Evolutionary conservation across 345 rosid species (phyloP).

Genomic region (Citrus glauca): DNA sequence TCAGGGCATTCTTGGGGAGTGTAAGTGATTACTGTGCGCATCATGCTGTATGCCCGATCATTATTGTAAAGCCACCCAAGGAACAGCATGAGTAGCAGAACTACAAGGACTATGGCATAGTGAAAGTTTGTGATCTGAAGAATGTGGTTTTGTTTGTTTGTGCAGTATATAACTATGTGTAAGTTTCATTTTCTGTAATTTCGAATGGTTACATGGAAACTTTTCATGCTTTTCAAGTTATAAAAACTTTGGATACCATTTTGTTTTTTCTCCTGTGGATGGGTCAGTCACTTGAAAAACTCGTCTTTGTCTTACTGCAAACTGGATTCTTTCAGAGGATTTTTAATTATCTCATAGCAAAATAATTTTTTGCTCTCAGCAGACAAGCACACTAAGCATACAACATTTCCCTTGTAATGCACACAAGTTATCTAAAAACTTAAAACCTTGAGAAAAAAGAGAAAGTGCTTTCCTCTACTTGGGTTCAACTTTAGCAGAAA

Average conservation of each 20-base stretch:
- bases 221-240: not conserved
- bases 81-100: not conserved
- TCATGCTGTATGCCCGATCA: slow-evolving; percentile 61
- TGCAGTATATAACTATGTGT: not conserved
- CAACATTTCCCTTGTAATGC: not conserved
- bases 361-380: not conserved
- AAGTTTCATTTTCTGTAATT: not conserved
- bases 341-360: not conserved
- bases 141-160: not conserved
- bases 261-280: not conserved
- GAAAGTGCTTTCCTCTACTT: slow-evolving; percentile 29
- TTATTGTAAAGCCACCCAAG: slow-evolving; percentile 60
- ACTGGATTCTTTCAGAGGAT: not conserved
- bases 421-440: not conserved
- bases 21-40: slow-evolving; percentile 78
- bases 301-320: not conserved
- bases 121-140: not conserved
- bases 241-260: not conserved
- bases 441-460: not conserved
- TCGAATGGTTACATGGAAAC: not conserved
- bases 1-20: slow-evolving; percentile 74
- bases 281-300: not conserved
- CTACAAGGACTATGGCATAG: not conserved
- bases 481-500: slow-evolving; percentile 60
- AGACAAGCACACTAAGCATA: not conserved